These are phyloP conservation scores for Leptographium wingfieldii DNA, from an alignment of 2,329 filamentous ascomycete genomes.

Conservation along the genomic window DNA sequence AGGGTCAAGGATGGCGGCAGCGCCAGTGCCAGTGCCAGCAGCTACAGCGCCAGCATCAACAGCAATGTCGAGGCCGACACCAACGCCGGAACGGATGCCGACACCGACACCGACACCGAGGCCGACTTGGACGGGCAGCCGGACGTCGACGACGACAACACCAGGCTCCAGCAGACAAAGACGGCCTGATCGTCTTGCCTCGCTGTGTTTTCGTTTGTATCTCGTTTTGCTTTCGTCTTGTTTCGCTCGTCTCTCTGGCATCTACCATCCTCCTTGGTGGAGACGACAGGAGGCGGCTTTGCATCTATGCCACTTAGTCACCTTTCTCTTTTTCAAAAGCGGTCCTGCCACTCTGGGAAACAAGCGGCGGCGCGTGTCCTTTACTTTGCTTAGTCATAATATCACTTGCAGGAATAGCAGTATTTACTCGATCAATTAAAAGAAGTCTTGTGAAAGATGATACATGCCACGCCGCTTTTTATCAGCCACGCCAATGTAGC, in stretches of 20 bases:
- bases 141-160: not conserved
- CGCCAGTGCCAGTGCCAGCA: not conserved
- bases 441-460: not conserved
- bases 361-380: too few species aligned
- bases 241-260: not conserved
- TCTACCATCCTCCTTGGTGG: too few species aligned
- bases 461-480: not conserved
- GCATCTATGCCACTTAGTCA: too few species aligned
- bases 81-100: not conserved
- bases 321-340: too few species aligned
- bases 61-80: not conserved
- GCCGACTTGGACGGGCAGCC: not conserved
- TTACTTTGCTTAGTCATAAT: not conserved
- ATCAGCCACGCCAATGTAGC: not conserved
- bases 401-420: not conserved
- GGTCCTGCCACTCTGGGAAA: too few species aligned
- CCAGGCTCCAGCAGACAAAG: not conserved
- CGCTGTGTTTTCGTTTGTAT: not conserved
- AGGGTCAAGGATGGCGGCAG: conserved; percentile 12
- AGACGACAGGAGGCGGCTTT: too few species aligned
- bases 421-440: too few species aligned
- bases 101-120: not conserved
- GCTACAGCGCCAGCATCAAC: not conserved
- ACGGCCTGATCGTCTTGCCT: not conserved
- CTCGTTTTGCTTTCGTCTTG: not conserved